Evolutionary conservation across 768 basidiomycete genomes (phyloP).

Genomic region (Leccinum subgranulosum): DNA sequence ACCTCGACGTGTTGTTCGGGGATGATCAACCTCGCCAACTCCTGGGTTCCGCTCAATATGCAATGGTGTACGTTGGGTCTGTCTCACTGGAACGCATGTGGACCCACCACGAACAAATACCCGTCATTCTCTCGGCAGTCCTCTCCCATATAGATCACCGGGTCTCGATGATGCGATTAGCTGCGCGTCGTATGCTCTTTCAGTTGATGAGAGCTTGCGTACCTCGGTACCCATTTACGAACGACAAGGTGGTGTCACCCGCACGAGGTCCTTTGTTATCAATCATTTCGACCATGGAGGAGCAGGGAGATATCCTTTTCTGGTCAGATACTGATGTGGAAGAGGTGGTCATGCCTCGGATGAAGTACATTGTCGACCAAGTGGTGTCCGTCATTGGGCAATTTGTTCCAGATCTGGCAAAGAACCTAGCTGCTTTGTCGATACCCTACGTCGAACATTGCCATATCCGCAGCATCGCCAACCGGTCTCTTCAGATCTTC

Average conservation of each 20-base stretch:
- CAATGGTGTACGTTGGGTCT: constrained; percentile 80
- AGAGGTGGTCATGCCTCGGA: constrained; percentile 57
- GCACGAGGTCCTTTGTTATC: constrained; percentile 48
- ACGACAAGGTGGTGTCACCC: constrained; percentile 52
- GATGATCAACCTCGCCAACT: constrained; percentile 62
- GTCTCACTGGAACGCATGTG: constrained; percentile 72
- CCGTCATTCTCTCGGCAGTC: constrained; percentile 72
- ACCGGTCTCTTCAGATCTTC: constrained; percentile 88
- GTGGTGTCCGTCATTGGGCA: constrained; percentile 68
- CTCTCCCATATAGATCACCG: constrained; percentile 84
- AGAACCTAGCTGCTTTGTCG: constrained; percentile 78
- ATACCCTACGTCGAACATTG: constrained; percentile 85
- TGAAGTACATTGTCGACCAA: constrained; percentile 63
- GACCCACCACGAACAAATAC: constrained; percentile 68
- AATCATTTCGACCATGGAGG: constrained; percentile 53
- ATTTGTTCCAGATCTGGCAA: constrained; percentile 62
- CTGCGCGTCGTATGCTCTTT: constrained; percentile 78
- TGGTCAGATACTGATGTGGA: constrained; percentile 73
- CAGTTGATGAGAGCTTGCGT: constrained; percentile 81
- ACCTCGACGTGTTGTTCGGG: constrained; percentile 72
- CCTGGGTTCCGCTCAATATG: constrained; percentile 83
- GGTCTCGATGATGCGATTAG: constrained; percentile 60
- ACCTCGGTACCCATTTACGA: constrained; percentile 71
- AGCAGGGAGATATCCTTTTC: constrained; percentile 51
- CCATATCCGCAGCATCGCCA: constrained; percentile 80